These are phyloP conservation scores for Teunomyces kruisii DNA, from an alignment of 805 yeast genomes.

Conservation along the genomic window DNA sequence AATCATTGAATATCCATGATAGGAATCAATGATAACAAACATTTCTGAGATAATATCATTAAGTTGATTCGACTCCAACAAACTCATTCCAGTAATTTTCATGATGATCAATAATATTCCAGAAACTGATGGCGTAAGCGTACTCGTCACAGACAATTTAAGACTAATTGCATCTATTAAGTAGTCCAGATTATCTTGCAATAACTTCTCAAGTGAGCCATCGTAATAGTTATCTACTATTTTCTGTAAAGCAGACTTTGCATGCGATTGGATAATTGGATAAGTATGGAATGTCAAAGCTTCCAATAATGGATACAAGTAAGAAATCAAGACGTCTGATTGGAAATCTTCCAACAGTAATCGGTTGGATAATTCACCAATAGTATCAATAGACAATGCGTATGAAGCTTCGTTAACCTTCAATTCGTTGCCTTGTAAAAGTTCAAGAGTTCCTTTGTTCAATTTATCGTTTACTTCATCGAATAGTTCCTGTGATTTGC, in stretches of 20 bases:
- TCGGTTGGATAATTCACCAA: conserved; percentile 29
- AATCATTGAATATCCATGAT: conserved; percentile 75
- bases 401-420: conserved; percentile 25
- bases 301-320: conserved; percentile 70
- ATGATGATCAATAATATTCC: conserved; percentile 69
- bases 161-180: conserved; percentile 75
- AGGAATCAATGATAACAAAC: conserved; percentile 76
- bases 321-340: conserved; percentile 62
- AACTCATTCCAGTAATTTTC: conserved; percentile 64
- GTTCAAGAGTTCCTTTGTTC: conserved; percentile 2
- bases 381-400: conserved; percentile 45
- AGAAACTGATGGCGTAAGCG: conserved; percentile 69
- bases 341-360: conserved; percentile 32
- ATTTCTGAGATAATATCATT: conserved; percentile 73
- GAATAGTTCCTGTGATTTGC: conserved; percentile 42
- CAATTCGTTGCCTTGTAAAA: conserved; percentile 3
- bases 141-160: conserved; percentile 62
- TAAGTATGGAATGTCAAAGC: conserved; percentile 57
- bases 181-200: conserved; percentile 75
- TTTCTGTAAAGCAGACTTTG: conserved; percentile 51
- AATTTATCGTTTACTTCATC: conserved; percentile 26
- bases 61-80: conserved; percentile 56
- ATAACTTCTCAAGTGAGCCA: conserved; percentile 55
- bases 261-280: conserved; percentile 52
- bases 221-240: conserved; percentile 44